Evolutionary conservation across 2,329 filamentous ascomycete species (phyloP), one percentile per base, ranked within the genome.

Genomic region (Phoma herbarum): DNA sequence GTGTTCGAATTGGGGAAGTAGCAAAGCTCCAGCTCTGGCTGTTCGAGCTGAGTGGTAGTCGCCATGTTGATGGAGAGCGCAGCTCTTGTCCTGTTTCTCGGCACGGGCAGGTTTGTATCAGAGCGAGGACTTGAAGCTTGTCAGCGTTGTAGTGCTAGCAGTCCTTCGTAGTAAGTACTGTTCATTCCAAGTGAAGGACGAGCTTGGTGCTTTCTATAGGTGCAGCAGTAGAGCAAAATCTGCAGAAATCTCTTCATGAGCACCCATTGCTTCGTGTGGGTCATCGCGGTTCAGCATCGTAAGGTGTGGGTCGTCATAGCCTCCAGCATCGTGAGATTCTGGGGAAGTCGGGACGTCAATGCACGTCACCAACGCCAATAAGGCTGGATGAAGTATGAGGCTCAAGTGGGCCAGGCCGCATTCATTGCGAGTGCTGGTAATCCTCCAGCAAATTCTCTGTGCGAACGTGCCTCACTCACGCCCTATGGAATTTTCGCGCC

Each of bases 1-100:
- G 29, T 29, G n/a, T 54, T 54, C 10, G 31, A 46, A 7, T 59
- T 45, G 25, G 56, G 45, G 20, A 50, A 46, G 33, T 50, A 46
- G 23, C 45, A 50, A 9, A 59, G 56, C 31, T 59, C 50, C 28
- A 59, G 10, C 25, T 54, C 56, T n/a, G 45, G 45, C 22, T 59
- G 45, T 20, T 59, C 22, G 20, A 54, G 56, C 22, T 59, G 45
- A 7, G 50, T 54, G 16, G 23, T 52, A 2, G 56, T 59, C 41
- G 56, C 31, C 56, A 54, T 53, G 10, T 28, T 29, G 20, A 44
- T 12, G 22, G n/a, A 18, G 14, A 28, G 9, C 26, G 26, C 26
- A 9, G 26, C 26, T 28, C 26, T 5, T 9, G 26, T 28, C 26
- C 26, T 28, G 26, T 4, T 28, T 9, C 9, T 9, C 26, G 5